Percentiles rank a stretch among this genome's conserved stretches.
phyloP scores from a whole-genome alignment of 352 stramenopile genomes.

The Phytophthora pluvialis region DNA sequence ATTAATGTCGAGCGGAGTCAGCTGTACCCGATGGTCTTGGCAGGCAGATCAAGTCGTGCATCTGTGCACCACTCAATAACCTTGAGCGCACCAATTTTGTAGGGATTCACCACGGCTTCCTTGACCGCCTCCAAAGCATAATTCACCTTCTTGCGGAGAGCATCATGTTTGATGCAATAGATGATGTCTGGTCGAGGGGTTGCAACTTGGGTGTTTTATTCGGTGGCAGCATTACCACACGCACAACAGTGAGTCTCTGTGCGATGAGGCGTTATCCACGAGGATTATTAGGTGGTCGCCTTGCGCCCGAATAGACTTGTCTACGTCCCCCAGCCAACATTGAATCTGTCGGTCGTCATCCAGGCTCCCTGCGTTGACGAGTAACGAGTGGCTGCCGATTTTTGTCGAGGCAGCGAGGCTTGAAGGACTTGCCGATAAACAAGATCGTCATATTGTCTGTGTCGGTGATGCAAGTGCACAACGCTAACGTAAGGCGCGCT shows the following conservation, averaged over 20 bases:
- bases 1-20: constrained; percentile 6
- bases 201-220: constrained; percentile 3
- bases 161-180: constrained; percentile 6
- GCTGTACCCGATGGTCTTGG: constrained; percentile 2
- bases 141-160: constrained; percentile 1
- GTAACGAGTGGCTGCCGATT: too few species aligned
- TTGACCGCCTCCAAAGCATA: not conserved
- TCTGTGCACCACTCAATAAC: not conserved
- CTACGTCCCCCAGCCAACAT: too few species aligned
- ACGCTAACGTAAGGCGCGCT: too few species aligned
- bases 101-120: not conserved
- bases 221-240: not conserved
- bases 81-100: constrained; percentile 4
- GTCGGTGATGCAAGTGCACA: too few species aligned
- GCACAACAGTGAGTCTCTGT: not conserved
- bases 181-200: constrained; percentile 6
- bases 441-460: too few species aligned
- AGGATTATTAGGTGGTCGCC: not conserved
- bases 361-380: too few species aligned
- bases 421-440: too few species aligned
- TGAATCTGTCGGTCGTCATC: too few species aligned
- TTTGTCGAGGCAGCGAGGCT: too few species aligned
- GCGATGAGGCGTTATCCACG: constrained; percentile 3
- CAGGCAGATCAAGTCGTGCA: not conserved
- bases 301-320: too few species aligned